Evolutionary conservation across 495 filamentous ascomycete species (phyloP).

Genomic region (Penicillium manginii): DNA sequence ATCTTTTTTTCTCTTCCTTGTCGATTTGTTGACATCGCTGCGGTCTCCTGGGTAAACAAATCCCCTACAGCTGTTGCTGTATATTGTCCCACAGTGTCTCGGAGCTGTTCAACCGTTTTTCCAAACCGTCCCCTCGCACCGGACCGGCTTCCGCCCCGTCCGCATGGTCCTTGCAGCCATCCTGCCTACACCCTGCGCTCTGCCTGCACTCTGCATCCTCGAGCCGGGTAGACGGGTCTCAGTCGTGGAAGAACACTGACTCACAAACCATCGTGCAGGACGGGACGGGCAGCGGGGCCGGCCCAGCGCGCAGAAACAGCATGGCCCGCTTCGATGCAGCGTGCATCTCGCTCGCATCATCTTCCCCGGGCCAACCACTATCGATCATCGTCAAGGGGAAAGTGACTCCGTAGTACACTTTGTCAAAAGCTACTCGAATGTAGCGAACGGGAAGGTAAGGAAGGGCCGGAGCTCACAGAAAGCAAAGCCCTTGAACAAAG

Average conservation of each 20-base stretch:
- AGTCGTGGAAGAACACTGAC: not conserved
- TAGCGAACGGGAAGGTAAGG: not conserved
- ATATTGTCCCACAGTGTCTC: conserved; percentile 19
- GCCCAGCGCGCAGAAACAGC: conserved; percentile 4
- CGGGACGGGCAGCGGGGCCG: conserved; percentile 19
- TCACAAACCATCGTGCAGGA: conserved; percentile 18
- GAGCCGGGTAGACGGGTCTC: conserved; percentile 18
- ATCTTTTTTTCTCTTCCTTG: not conserved
- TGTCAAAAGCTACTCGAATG: not conserved
- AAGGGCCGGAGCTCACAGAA: not conserved
- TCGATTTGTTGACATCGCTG: no score
- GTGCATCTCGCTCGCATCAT: conserved; percentile 4
- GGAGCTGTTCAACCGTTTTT: conserved; percentile 13
- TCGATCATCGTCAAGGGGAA: not conserved
- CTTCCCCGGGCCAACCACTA: conserved; percentile 11
- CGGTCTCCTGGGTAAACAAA: conserved; percentile 5
- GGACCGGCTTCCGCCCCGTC: conserved; percentile 21
- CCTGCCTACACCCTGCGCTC: not conserved
- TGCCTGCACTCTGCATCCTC: conserved; percentile 6
- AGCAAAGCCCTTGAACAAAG: not conserved
- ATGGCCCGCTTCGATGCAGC: conserved; percentile 12
- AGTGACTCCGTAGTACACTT: not conserved
- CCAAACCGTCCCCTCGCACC: conserved; percentile 9
- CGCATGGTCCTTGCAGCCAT: conserved; percentile 26
- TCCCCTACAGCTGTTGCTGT: not conserved